Base-by-base conservation (phyloP, 2,329 filamentous ascomycete genomes). In the Aotearoamyces nothofagi region DNA sequence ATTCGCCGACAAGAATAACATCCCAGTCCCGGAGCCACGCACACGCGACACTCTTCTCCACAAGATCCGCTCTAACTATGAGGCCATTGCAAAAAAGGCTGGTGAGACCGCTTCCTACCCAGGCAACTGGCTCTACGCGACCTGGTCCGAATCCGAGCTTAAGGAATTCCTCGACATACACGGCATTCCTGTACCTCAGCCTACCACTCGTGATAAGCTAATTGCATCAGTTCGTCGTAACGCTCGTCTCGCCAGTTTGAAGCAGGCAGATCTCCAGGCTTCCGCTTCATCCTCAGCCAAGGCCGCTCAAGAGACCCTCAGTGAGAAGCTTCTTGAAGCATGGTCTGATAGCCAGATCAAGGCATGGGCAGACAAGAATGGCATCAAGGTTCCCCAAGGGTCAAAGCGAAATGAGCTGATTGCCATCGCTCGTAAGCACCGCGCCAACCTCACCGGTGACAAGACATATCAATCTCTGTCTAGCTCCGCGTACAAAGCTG, bases 271-370 rank as follows among this genome's bases (percentile, higher is more conserved):
- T 9, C 58, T 72, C 41, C 55, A 69, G 24, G 61, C 68, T 5
- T 66, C 66, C 14, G 69, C 71, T 22, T 66, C 69, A 7, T 63
- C 71, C 19, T 77, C 69, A 24, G 74, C 77, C 9, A 70, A 76
- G 27, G 62, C 69, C 22, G 77, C 81, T 2, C 78, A 84, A 42
- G 61, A 76, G 29, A 78, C 72, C 26, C 58, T 96, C 23, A 82
- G 77, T 37, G 82, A 96, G 44, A 74, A 77, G 44, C 62, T 94
- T 30, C 78, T 96, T 46, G 76, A 92, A 43, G 74, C 80, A 4
- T 98, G 90, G 90, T 76, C 78, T 46, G 86, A 94, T 47, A 76
- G 68, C 45, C 63, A 92, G 53, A 66, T 98, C 51, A 96, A 96
- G 66, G 77, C 82, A 38, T 96, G 90, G 60, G 74, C 74, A 31